phyloP scores from a whole-genome alignment of 768 basidiomycete species.

The Tephrocybe sp. region DNA sequence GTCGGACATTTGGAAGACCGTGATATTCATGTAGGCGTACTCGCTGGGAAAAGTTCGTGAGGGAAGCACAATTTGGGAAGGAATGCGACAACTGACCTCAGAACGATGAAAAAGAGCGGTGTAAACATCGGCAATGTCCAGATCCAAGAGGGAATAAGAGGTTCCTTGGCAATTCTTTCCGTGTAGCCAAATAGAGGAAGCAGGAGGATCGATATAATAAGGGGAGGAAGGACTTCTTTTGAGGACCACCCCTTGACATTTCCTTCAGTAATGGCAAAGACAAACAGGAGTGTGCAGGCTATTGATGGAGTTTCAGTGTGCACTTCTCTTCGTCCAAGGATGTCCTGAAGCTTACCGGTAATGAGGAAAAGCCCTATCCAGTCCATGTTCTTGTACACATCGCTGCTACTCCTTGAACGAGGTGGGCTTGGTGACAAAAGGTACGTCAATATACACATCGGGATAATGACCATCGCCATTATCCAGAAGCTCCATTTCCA shows the following conservation, averaged over 20 bases:
- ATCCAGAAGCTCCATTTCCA: conserved; percentile 50
- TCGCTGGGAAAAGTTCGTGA: conserved; percentile 27
- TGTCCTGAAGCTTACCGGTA: conserved; percentile 24
- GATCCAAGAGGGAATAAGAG: conserved; percentile 41
- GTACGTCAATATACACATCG: conserved; percentile 25
- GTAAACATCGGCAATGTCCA: conserved; percentile 33
- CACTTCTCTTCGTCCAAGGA: not conserved
- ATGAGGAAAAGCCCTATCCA: conserved; percentile 20
- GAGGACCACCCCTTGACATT: conserved; percentile 44
- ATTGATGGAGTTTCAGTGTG: conserved; percentile 12
- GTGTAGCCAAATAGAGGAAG: conserved; percentile 30
- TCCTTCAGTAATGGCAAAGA: conserved; percentile 37
- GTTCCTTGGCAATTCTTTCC: conserved; percentile 12
- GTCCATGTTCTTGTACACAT: conserved; percentile 4
- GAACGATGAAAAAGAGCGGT: conserved; percentile 26
- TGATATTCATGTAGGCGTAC: conserved; percentile 37
- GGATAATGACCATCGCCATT: conserved; percentile 33
- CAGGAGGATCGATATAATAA: conserved; percentile 40
- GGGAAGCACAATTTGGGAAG: not conserved
- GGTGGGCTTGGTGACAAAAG: conserved; percentile 20
- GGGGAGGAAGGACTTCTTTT: conserved; percentile 36
- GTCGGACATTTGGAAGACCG: conserved; percentile 30
- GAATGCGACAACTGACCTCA: not conserved
- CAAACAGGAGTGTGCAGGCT: conserved; percentile 29
- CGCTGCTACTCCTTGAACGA: conserved; percentile 19